Conservation (phyloP, 2,329 filamentous ascomycete species). For the Calonectria pseudoturangicola region DNA sequence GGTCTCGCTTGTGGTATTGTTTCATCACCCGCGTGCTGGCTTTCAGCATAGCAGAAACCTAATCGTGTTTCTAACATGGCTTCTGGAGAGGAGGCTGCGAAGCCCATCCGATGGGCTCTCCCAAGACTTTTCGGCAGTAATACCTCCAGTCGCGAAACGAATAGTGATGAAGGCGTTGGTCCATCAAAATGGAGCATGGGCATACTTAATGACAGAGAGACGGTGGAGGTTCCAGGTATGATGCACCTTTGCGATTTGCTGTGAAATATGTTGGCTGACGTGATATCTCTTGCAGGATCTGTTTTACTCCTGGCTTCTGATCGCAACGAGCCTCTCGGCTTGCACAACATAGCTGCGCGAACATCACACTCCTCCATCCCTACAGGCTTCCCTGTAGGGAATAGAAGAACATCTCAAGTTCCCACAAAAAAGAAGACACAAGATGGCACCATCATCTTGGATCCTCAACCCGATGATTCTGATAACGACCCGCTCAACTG, state of each 20-base stretch:
- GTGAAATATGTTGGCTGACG: not conserved
- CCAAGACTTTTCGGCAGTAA: not conserved
- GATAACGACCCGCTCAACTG: slow-evolving; percentile 95
- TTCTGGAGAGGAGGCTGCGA: not conserved
- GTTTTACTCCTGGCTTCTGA: slow-evolving; percentile 73
- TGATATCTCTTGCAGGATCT: slow-evolving; percentile 66
- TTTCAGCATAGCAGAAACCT: not conserved
- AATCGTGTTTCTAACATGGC: not conserved
- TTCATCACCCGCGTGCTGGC: not conserved
- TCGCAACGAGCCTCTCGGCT: slow-evolving; percentile 75
- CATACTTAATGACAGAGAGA: slow-evolving; percentile 86
- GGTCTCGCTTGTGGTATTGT: not conserved
- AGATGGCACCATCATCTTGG: slow-evolving; percentile 89
- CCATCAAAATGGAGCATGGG: slow-evolving; percentile 78
- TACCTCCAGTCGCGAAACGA: not conserved
- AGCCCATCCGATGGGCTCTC: not conserved
- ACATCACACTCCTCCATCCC: slow-evolving; percentile 76
- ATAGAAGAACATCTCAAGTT: slow-evolving; percentile 56
- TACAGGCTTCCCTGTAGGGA: slow-evolving; percentile 63
- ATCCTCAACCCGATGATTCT: slow-evolving; percentile 94
- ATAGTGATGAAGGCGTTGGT: not conserved
- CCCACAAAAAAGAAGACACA: slow-evolving; percentile 83
- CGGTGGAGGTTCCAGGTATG: slow-evolving; percentile 89
- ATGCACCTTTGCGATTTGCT: slow-evolving; percentile 46
- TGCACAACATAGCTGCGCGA: slow-evolving; percentile 73